Base-by-base conservation (phyloP, 1,139 yeast genomes). In the Arxiozyma bovina region DNA sequence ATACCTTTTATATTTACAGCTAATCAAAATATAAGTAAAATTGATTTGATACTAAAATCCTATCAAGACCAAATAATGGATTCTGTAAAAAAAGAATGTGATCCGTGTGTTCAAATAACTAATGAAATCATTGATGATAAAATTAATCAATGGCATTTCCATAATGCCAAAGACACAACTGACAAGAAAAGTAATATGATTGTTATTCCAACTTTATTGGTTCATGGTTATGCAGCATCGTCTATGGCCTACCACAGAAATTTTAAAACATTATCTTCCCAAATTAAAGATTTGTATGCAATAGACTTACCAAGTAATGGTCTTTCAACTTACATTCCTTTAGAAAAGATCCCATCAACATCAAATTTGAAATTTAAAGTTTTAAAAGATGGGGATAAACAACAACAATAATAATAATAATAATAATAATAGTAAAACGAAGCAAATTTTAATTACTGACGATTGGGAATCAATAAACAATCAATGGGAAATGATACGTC, bases 201-300 rank as follows among this genome's bases (percentile, higher is more conserved):
- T 8, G 60, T 58, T n/a, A 63, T 65, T 1, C 74, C 75, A 7
- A 64, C 73, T 25, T 89, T 90, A 4, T 75, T 93, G 63, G 65
- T 93, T 18, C 99, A 93, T 67, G 99, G 99, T 0, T 90, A 88
- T 69, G 96, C 96, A 0, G 95, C 98, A 0, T 85, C 96, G 0
- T 76, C 86, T 18, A 93, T 94, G 23, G 86, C 93, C 65, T 93
- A 83, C 72, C 90, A 89, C 61, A 75, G 90, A 54, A 91, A 88
- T 64, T 81, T 89, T 59, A 81, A 78, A 52, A 79, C 63, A 46
- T 74, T 78, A 67, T 76, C 72, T 57, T 61, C 69, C 71, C 72
- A 69, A 41, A 76, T 73, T 53, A 75, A 68, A 67, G 74, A 77
- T 53, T 64, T 91, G 9, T 93, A 87, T 67, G 86, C 91, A 30